A percentile compares a stretch with the other conserved stretches of the same genome.
Evolutionary conservation across 345 rosid genomes (phyloP).

Genomic region (Ailanthus altissimus): DNA sequence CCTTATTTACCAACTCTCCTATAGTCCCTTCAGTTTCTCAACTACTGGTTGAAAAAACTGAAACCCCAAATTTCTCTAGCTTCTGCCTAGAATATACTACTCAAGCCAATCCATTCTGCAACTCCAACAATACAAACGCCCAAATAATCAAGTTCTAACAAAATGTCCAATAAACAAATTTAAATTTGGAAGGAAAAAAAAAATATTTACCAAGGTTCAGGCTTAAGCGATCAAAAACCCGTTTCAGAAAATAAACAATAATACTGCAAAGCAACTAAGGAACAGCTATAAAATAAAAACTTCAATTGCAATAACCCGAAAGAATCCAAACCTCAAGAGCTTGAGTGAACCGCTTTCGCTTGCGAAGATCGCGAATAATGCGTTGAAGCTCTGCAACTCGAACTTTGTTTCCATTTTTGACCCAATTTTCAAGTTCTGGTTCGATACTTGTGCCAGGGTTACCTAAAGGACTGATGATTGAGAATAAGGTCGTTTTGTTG

Average conservation of each 20-base stretch:
- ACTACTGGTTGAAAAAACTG: neutral
- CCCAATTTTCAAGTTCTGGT: slow-evolving; percentile 81
- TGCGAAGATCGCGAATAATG: slow-evolving; percentile 76
- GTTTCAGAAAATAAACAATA: neutral
- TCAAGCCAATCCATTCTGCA: neutral
- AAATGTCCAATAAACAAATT: neutral
- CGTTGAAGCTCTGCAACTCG: slow-evolving; percentile 83
- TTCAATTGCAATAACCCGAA: neutral
- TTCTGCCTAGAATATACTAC: neutral
- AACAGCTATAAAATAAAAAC: neutral
- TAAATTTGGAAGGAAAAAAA: neutral
- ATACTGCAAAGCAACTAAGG: slow-evolving; percentile 21
- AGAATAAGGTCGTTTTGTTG: slow-evolving; percentile 60
- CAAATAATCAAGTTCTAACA: neutral
- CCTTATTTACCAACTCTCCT: neutral
- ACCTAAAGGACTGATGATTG: slow-evolving; percentile 80
- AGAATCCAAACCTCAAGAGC: slow-evolving; percentile 69
- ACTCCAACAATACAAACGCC: neutral
- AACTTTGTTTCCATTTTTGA: slow-evolving; percentile 54
- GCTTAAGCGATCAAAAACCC: neutral
- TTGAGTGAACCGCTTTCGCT: slow-evolving; percentile 74
- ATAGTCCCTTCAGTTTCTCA: neutral
- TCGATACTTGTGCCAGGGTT: slow-evolving; percentile 51
- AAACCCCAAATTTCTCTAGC: neutral
- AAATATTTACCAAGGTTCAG: neutral